Conservation (phyloP, 2,329 filamentous ascomycete species). For the Ophiostoma sp. region DNA sequence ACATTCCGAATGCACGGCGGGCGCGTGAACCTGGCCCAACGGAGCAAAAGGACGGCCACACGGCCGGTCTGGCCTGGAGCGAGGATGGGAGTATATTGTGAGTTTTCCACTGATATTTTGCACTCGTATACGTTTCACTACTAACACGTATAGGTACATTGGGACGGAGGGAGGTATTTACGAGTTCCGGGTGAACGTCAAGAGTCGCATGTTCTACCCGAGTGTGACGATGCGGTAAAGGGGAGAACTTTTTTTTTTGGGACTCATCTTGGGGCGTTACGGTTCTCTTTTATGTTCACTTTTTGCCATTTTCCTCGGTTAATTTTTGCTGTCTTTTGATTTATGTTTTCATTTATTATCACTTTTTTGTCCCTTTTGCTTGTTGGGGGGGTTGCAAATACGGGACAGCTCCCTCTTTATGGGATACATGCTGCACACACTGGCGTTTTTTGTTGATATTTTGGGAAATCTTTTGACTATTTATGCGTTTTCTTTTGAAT, state of each 20-base stretch:
- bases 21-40: constrained; percentile 36
- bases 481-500: neutral
- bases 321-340: neutral
- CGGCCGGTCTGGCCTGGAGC: constrained; percentile 63
- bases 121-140: constrained; percentile 29
- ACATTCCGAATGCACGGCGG: neutral
- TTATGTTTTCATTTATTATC: neutral
- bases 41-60: constrained; percentile 63
- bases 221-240: constrained; percentile 54
- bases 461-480: neutral
- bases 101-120: constrained; percentile 36
- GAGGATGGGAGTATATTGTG: constrained; percentile 61
- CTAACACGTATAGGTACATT: constrained; percentile 51
- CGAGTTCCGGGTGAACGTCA: constrained; percentile 67
- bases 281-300: neutral
- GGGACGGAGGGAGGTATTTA: constrained; percentile 73
- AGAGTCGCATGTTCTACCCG: constrained; percentile 60
- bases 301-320: neutral
- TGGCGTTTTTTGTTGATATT: neutral
- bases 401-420: neutral
- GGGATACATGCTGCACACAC: neutral
- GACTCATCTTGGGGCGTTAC: neutral
- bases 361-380: neutral
- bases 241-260: neutral
- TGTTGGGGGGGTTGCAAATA: neutral